A percentile compares a stretch with the other conserved stretches of the same genome.
These are phyloP conservation scores for Massariosphaeria phaeospora DNA, from an alignment of 495 filamentous ascomycete genomes.

Conservation along the genomic window DNA sequence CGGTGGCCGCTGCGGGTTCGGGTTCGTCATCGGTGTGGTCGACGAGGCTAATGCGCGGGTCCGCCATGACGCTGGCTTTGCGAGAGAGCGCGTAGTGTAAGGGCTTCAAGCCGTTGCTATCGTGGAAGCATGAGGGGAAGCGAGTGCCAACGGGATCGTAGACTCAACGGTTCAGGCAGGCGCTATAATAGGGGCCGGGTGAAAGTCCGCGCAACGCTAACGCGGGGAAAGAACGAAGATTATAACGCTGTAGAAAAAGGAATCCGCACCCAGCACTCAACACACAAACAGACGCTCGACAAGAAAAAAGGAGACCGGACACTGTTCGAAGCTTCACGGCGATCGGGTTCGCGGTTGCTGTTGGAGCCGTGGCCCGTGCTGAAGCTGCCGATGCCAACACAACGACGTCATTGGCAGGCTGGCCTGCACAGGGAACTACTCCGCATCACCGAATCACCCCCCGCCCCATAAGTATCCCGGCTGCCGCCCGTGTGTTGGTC, in stretches of 20 bases:
- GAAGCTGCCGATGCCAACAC: conserved; percentile 5
- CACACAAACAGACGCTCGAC: conserved; percentile 4
- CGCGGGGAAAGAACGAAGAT: not conserved
- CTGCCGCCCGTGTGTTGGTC: not conserved
- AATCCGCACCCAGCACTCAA: conserved; percentile 1
- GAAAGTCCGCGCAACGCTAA: not conserved
- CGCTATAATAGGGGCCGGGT: not conserved
- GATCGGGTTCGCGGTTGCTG: conserved; percentile 16
- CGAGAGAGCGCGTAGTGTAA: not conserved
- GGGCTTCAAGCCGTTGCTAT: conserved; percentile 2
- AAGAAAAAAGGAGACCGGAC: not conserved
- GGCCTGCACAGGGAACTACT: not conserved
- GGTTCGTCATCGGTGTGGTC: conserved; percentile 43
- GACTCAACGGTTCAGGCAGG: not conserved
- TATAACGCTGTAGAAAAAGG: not conserved
- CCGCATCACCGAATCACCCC: conserved; percentile 14
- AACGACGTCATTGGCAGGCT: conserved; percentile 26
- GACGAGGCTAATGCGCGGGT: conserved; percentile 57
- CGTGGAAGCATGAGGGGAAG: conserved; percentile 7
- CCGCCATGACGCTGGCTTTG: conserved; percentile 42
- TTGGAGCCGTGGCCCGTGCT: conserved; percentile 14
- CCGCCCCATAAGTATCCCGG: conserved; percentile 9
- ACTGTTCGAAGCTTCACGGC: no score
- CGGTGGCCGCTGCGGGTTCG: conserved; percentile 18
- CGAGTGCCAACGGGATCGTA: not conserved